Base-by-base conservation (phyloP, 768 basidiomycete genomes). In the Gymnopilus junonius region DNA sequence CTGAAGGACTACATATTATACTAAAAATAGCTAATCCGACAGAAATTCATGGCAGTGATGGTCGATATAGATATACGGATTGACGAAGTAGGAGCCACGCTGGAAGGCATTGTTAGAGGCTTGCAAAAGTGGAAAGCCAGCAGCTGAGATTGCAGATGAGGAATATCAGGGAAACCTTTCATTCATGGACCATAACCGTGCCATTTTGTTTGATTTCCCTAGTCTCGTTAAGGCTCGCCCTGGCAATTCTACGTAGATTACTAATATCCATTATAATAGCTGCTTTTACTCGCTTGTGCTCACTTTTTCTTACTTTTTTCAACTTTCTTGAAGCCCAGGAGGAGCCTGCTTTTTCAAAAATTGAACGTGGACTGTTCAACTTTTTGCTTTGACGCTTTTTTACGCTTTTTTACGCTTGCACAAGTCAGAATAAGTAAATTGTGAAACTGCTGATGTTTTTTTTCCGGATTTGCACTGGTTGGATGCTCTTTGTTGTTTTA, bases 1-100 rank as follows among this genome's bases (percentile, higher is more conserved):
- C 43, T 46, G 43, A n/a, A 25, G 34, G 7, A 34, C 2, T 53
- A 53, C 51, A 46, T 20, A 21, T 21, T 3, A 46, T 21, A 46
- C 20, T 46, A 34, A 20, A 53, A 34, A 37, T 11, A 14, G 27
- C 5, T 17, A 37, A 23, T 55, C 10, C 7, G 15, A 5, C 20
- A 55, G 15, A 39, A 55, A 55, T 62, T 68, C 68, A 61, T 67
- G 67, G n/a, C n/a, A n/a, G n/a, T n/a, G n/a, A n/a, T n/a, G n/a
- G n/a, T n/a, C n/a, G n/a, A n/a, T n/a, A n/a, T n/a, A n/a, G n/a
- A n/a, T n/a, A n/a, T n/a, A n/a, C n/a, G n/a, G n/a, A n/a, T n/a
- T n/a, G n/a, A n/a, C n/a, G n/a, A n/a, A n/a, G n/a, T n/a, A 35
- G 12, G 34, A 35, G 34, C 12, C 34, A 35, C n/a, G 42, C 21